These are phyloP conservation scores for Hordeum marinum DNA, from an alignment of 176 grass and related monocot species.

Conservation along the genomic window DNA sequence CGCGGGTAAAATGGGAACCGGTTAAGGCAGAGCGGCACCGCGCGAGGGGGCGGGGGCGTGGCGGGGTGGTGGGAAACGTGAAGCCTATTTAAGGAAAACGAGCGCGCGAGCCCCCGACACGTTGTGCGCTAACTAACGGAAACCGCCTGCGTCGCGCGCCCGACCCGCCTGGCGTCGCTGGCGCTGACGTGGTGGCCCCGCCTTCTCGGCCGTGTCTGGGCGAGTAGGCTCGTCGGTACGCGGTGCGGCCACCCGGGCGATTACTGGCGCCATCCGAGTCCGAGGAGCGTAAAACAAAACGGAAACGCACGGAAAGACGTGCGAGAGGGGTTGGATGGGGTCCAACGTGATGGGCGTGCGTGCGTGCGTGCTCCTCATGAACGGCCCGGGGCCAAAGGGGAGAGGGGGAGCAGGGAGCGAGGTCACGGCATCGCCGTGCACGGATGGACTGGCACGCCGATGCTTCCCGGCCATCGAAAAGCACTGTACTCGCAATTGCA, in stretches of 20 bases:
- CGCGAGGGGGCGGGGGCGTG: not conserved
- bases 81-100: conserved; percentile 45
- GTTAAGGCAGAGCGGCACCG: not conserved
- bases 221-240: not conserved
- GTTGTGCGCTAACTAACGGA: conserved; percentile 1
- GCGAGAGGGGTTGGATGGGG: not conserved
- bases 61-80: conserved; percentile 38
- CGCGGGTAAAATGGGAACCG: not conserved
- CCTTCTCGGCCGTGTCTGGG: not conserved
- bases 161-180: not conserved
- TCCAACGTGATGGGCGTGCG: conserved; percentile 19
- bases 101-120: conserved; percentile 20
- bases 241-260: not conserved
- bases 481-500: not conserved
- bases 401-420: too few species aligned
- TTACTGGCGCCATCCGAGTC: not conserved
- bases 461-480: not conserved
- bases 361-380: not conserved
- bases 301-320: conserved; percentile 16
- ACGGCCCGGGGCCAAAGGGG: too few species aligned
- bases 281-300: not conserved
- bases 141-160: not conserved
- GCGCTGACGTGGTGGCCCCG: not conserved
- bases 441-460: not conserved
- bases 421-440: not conserved